Evolutionary conservation across 164 flowering plant species (phyloP).

Genomic region (Annona cherimola): DNA sequence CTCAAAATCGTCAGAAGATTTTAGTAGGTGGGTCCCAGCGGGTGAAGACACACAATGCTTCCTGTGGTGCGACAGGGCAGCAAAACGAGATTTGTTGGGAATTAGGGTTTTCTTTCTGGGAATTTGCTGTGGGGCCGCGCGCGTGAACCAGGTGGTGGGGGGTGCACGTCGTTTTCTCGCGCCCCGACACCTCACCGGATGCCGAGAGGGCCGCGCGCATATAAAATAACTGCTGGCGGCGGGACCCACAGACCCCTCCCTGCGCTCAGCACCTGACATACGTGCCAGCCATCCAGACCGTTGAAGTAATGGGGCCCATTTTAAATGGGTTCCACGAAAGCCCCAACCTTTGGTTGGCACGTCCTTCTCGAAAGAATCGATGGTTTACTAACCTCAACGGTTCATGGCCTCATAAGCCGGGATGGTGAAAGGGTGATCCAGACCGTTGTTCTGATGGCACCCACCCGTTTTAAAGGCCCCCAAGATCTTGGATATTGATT

Average conservation of each 20-base stretch:
- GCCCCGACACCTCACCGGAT: constrained; percentile 25
- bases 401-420: no score
- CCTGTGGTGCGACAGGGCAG: background rate
- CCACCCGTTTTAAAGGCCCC: background rate
- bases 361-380: no score
- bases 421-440: background rate
- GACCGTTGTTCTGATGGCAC: background rate
- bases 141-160: constrained; percentile 59
- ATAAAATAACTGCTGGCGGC: background rate
- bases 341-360: no score
- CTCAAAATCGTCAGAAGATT: background rate
- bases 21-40: background rate
- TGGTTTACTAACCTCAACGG: no score
- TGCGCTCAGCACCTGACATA: background rate
- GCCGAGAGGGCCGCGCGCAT: background rate
- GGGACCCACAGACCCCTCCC: background rate
- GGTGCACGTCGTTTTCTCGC: constrained; percentile 55
- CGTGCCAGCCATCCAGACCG: background rate
- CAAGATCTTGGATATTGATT: background rate
- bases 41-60: background rate
- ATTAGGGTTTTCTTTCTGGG: constrained; percentile 36
- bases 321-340: background rate
- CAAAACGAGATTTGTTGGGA: constrained; percentile 20
- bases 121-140: constrained; percentile 42
- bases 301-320: background rate